Conservation (phyloP, 2,329 filamentous ascomycete species). For the Chaetomium olivaceum region DNA sequence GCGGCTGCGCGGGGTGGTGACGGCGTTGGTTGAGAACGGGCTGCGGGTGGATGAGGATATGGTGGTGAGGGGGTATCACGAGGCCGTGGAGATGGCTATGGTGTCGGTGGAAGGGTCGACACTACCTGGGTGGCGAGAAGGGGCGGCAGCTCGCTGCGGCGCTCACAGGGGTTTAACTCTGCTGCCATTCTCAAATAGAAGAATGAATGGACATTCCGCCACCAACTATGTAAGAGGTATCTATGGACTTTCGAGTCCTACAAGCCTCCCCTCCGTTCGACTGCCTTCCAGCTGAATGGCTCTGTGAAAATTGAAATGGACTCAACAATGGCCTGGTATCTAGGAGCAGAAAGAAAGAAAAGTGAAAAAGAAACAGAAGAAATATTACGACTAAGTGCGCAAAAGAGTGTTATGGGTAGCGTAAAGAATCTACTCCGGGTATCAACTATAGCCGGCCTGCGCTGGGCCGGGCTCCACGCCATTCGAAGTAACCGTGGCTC, state of each 20-base stretch:
- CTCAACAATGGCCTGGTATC: constrained; percentile 9
- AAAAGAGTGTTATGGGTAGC: not conserved
- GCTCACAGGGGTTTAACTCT: constrained; percentile 35
- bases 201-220: not conserved
- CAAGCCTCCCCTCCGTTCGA: not conserved
- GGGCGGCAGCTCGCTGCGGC: constrained; percentile 53
- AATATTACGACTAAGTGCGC: not conserved
- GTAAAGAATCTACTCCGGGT: not conserved
- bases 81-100: constrained; percentile 72
- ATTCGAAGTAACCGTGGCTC: not conserved
- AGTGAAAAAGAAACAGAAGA: not conserved
- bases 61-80: constrained; percentile 78
- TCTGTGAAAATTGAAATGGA: not conserved
- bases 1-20: constrained; percentile 76
- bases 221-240: not conserved
- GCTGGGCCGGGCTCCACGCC: not conserved
- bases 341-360: not conserved
- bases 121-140: constrained; percentile 59
- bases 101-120: constrained; percentile 57
- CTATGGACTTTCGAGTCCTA: not conserved
- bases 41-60: constrained; percentile 87
- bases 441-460: not conserved
- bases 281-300: not conserved
- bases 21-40: constrained; percentile 78
- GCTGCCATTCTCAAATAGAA: not conserved